phyloP scores from a whole-genome alignment of 805 yeast species.

The Grigorovia humatica region DNA sequence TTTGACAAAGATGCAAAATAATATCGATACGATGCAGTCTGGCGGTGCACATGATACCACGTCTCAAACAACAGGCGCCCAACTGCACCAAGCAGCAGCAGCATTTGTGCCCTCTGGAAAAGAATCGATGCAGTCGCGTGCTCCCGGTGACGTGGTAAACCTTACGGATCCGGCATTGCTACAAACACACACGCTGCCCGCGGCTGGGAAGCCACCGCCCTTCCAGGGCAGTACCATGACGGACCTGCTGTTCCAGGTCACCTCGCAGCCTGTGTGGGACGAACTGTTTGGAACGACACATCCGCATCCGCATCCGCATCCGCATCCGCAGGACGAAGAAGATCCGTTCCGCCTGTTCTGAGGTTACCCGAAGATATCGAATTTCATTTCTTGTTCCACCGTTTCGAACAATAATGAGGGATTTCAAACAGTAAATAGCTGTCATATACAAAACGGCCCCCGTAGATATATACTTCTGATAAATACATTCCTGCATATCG shows the following conservation, averaged over 20 bases:
- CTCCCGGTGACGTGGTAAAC: not conserved
- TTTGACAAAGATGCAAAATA: not conserved
- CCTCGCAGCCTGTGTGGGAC: slow-evolving; percentile 61
- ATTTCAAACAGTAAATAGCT: not conserved
- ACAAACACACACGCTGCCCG: not conserved
- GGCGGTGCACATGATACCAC: not conserved
- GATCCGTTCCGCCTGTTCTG: not conserved
- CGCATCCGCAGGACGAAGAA: not conserved
- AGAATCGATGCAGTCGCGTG: not conserved
- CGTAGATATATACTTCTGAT: not conserved
- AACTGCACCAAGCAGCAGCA: not conserved
- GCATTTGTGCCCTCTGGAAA: no score
- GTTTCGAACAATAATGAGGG: not conserved
- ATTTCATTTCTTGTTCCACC: not conserved
- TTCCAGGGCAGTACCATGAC: slow-evolving; percentile 28
- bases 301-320: not conserved
- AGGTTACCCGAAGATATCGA: not conserved
- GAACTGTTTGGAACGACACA: slow-evolving; percentile 15
- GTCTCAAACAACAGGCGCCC: not conserved
- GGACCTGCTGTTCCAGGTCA: slow-evolving; percentile 53
- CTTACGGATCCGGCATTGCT: not conserved
- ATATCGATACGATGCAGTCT: not conserved
- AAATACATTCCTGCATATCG: not conserved
- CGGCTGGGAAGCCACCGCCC: not conserved
- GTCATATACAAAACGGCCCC: not conserved